Percentiles rank a stretch among this genome's conserved stretches.
These are phyloP conservation scores for Suillus subalutaceus DNA, from an alignment of 768 basidiomycete species.

Conservation along the genomic window DNA sequence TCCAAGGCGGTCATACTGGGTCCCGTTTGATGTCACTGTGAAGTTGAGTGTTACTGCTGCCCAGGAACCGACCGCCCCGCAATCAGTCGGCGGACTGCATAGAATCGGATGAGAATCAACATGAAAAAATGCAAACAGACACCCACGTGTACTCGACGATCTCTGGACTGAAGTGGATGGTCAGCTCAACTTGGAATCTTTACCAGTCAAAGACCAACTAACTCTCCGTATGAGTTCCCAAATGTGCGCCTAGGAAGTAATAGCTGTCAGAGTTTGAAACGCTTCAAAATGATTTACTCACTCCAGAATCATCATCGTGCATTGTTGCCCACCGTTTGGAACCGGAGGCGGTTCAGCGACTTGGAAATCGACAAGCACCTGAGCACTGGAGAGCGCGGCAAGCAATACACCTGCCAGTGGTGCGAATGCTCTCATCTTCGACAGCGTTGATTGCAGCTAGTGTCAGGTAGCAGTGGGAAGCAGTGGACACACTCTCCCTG, in stretches of 20 bases:
- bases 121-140: background rate
- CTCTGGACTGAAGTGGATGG: conserved; percentile 49
- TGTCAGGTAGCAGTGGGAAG: background rate
- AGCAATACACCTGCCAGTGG: conserved; percentile 18
- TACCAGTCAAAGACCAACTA: conserved; percentile 24
- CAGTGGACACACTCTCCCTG: background rate
- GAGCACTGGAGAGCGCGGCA: conserved; percentile 20
- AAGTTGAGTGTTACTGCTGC: conserved; percentile 75
- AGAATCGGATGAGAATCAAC: background rate
- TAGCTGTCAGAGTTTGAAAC: conserved; percentile 5
- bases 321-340: conserved; percentile 60
- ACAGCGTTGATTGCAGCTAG: conserved; percentile 22
- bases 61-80: conserved; percentile 73
- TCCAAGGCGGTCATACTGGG: conserved; percentile 73
- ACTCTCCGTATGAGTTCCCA: conserved; percentile 72
- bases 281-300: conserved; percentile 33
- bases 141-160: conserved; percentile 62
- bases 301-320: conserved; percentile 68
- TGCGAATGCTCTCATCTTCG: conserved; percentile 15
- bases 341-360: conserved; percentile 73
- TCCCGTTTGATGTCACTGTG: conserved; percentile 78
- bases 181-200: background rate
- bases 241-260: conserved; percentile 59
- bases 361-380: conserved; percentile 61
- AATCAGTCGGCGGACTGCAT: conserved; percentile 68